Evolutionary conservation across 106 monocot species (phyloP).

Genomic region (Chionographis japonica): DNA sequence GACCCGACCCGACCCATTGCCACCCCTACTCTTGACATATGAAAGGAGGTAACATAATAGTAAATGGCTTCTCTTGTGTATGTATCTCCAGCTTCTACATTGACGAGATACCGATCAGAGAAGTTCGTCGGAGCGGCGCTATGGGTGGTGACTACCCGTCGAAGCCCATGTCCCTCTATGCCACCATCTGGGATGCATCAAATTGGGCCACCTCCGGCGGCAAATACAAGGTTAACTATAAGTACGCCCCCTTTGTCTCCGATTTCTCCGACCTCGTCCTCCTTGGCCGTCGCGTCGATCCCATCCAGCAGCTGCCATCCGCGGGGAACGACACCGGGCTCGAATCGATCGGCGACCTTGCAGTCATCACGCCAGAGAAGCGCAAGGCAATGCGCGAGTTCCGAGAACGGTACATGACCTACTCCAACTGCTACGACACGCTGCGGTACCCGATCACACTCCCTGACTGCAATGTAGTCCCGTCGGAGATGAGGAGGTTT

Average conservation of each 20-base stretch:
- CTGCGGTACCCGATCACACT: constrained; percentile 38
- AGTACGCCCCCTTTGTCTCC: constrained; percentile 66
- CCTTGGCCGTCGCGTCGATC: constrained; percentile 52
- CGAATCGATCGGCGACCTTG: constrained; percentile 2
- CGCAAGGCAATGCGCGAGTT: constrained; percentile 38
- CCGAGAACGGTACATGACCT: constrained; percentile 50
- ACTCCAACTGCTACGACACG: constrained; percentile 58
- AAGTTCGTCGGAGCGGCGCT: constrained; percentile 32
- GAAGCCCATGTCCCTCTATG: constrained; percentile 91
- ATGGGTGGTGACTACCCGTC: constrained; percentile 79
- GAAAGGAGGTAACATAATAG: too few relatives aligned
- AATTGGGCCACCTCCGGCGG: constrained; percentile 88
- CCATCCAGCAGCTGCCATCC: constrained; percentile 36
- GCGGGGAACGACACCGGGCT: constrained; percentile 16
- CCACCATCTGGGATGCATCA: constrained; percentile 97
- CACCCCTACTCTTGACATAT: too few relatives aligned
- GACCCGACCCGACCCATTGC: too few relatives aligned
- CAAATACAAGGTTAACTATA: constrained; percentile 64
- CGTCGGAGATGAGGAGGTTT: constrained; percentile 34
- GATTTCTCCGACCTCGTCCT: constrained; percentile 67
- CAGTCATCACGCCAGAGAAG: constrained; percentile 35
- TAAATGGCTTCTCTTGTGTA: not conserved
- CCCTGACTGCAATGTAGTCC: constrained; percentile 47
- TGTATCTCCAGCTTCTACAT: constrained; percentile 58
- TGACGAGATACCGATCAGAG: constrained; percentile 75